phyloP scores from a whole-genome alignment of 2,329 filamentous ascomycete species.

The Colletotrichum viniferum region DNA sequence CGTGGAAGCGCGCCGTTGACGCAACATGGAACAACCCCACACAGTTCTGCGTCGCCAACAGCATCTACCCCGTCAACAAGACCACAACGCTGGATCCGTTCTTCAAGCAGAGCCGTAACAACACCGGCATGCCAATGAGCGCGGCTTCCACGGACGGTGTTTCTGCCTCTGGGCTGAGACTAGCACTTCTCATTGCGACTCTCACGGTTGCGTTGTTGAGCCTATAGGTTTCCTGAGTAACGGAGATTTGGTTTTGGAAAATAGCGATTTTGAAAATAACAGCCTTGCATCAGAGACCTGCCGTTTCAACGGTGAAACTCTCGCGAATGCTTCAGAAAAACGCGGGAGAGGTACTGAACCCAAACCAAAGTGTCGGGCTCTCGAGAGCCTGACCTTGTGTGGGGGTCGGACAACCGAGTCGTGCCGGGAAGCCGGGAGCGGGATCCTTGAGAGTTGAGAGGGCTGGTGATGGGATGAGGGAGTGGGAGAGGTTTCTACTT shows the following conservation, averaged over 20 bases:
- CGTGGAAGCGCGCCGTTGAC: constrained; percentile 44
- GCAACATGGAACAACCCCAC: constrained; percentile 38
- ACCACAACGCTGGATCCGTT: constrained; percentile 24
- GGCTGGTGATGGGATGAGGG: neutral
- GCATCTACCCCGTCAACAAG: constrained; percentile 26
- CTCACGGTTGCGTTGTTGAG: neutral
- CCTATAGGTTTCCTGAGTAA: neutral
- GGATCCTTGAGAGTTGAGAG: neutral
- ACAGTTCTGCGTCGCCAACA: constrained; percentile 36
- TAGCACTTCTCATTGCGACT: constrained; percentile 1
- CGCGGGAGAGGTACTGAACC: neutral
- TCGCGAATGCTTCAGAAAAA: neutral
- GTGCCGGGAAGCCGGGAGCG: neutral
- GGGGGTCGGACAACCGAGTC: neutral
- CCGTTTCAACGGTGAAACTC: neutral
- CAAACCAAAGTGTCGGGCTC: neutral
- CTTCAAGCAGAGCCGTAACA: constrained; percentile 15
- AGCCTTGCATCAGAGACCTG: neutral
- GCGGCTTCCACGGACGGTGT: neutral
- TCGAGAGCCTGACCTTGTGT: fast-evolving
- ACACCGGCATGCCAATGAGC: neutral
- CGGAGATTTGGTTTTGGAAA: neutral
- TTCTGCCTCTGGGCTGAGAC: neutral
- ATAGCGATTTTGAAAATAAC: neutral
- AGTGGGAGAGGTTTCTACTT: neutral